A percentile compares a stretch with the other conserved stretches of the same genome.
phyloP scores from a whole-genome alignment of 2,329 filamentous ascomycete genomes.

The Aureobasidium zeae region DNA sequence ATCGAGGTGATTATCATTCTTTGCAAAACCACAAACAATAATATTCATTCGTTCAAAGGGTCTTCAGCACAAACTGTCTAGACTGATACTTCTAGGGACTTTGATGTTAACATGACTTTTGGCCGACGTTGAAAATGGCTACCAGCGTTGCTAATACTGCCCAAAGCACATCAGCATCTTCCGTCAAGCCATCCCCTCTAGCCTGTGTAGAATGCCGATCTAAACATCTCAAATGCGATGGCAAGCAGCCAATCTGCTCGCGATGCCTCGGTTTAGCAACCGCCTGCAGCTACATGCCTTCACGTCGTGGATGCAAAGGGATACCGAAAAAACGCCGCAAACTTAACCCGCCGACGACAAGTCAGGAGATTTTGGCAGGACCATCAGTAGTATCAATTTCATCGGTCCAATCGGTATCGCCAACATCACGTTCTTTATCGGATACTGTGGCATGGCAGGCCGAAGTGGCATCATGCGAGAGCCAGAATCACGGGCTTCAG shows the following conservation, averaged over 20 bases:
- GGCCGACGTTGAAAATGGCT: background rate
- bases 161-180: background rate
- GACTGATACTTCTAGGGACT: background rate
- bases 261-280: slow-evolving; percentile 52
- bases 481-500: slow-evolving; percentile 5
- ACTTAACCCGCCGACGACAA: slow-evolving; percentile 47
- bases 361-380: slow-evolving; percentile 44
- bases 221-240: slow-evolving; percentile 70
- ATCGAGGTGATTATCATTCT: background rate
- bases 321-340: slow-evolving; percentile 40
- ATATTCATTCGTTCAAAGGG: background rate
- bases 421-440: slow-evolving; percentile 38
- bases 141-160: background rate
- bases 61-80: background rate
- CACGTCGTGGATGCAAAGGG: slow-evolving; percentile 66
- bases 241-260: slow-evolving; percentile 54
- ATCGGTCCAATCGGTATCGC: slow-evolving; percentile 37
- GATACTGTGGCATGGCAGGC: slow-evolving; percentile 45
- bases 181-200: slow-evolving; percentile 17
- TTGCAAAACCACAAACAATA: too few relatives aligned
- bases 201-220: slow-evolving; percentile 37
- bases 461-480: slow-evolving; percentile 37
- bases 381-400: slow-evolving; percentile 25
- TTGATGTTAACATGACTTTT: background rate
- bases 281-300: slow-evolving; percentile 65